Evolutionary conservation across 352 stramenopile genomes (phyloP).

Genomic region (Globisporangium takayamanum): DNA sequence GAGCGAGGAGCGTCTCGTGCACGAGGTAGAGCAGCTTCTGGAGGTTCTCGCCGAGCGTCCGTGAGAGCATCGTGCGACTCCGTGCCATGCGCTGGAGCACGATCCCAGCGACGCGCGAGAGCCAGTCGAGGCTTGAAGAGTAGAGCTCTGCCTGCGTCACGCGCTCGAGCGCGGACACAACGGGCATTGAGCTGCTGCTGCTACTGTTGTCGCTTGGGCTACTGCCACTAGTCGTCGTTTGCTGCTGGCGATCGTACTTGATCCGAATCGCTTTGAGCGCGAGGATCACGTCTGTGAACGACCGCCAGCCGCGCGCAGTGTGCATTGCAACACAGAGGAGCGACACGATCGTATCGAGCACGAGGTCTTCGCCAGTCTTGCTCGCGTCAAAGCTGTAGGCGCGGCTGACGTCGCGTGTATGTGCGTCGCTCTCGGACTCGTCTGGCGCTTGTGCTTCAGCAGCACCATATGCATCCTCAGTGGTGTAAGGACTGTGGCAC

Average conservation of each 20-base stretch:
- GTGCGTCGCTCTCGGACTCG: neutral
- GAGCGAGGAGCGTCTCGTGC: constrained; percentile 50
- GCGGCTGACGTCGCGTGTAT: constrained; percentile 17
- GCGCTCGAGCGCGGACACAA: constrained; percentile 10
- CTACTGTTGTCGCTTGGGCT: neutral
- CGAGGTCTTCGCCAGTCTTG: constrained; percentile 73
- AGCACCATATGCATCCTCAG: too few relatives aligned
- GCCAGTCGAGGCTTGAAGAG: constrained; percentile 52
- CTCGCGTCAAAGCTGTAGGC: constrained; percentile 60
- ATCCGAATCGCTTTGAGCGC: constrained; percentile 51
- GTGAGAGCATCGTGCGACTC: constrained; percentile 67
- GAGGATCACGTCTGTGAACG: constrained; percentile 60
- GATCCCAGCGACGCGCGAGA: constrained; percentile 51
- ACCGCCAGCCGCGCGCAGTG: constrained; percentile 48
- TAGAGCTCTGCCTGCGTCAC: constrained; percentile 33
- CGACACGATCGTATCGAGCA: constrained; percentile 81
- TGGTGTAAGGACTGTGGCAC: constrained; percentile 2
- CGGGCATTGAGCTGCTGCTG: neutral
- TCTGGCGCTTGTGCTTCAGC: neutral
- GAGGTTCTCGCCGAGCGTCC: constrained; percentile 69
- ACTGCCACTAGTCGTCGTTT: neutral
- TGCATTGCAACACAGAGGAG: constrained; percentile 69
- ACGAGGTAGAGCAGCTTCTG: constrained; percentile 65
- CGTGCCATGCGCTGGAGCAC: constrained; percentile 75
- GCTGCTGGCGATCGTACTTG: constrained; percentile 40